Base-by-base conservation (phyloP, 805 yeast species). In the Barnettozyma siamensis region DNA sequence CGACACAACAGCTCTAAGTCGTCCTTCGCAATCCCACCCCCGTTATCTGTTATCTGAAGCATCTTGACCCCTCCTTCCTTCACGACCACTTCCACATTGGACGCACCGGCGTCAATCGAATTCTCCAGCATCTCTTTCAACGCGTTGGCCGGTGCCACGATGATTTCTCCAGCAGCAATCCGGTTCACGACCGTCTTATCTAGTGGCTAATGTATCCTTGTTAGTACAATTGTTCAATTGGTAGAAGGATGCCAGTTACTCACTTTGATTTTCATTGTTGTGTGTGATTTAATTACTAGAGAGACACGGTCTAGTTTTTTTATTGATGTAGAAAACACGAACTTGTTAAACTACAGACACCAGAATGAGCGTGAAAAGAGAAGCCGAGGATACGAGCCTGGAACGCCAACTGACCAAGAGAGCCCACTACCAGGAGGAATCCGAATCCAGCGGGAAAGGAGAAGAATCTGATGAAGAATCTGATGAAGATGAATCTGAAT, bases 121-220 rank as follows among this genome's bases (percentile, higher is more conserved):
- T 93, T 93, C 64, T 93, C 99, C 45, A 93, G 65, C 66, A 93
- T 67, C 60, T 93, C 99, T 58, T 93, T 93, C 32, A 93, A 65
- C 0, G 99, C 99, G 59, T 91, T 93, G 5, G 91, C 84, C 0
- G 99, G 98, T 5, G 89, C 91, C 21, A 89, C 75, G 43, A 93
- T 86, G 63, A 93, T 87, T 64, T 93, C 98, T 1, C 99, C 99
- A 1, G 99, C 99, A 0, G 99, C 99, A 21, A 93, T 93, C 46
- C 82, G 76, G 59, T 88, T 89, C 37, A 93, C 85, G 17, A 89
- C 97, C 3, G 76, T 59, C 13, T 66, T 66, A 34, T 83, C 93
- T 19, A 91, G 71, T 15, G 75, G 65, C 63, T 66, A 31, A 15
- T 4, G 9, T 21, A n/a, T n/a, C n/a, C n/a, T n/a, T 32, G 43